Percentiles rank a stretch among this genome's conserved stretches.
phyloP scores from a whole-genome alignment of 1,284 basidiomycete genomes.

The Ustilago cynodontis region DNA sequence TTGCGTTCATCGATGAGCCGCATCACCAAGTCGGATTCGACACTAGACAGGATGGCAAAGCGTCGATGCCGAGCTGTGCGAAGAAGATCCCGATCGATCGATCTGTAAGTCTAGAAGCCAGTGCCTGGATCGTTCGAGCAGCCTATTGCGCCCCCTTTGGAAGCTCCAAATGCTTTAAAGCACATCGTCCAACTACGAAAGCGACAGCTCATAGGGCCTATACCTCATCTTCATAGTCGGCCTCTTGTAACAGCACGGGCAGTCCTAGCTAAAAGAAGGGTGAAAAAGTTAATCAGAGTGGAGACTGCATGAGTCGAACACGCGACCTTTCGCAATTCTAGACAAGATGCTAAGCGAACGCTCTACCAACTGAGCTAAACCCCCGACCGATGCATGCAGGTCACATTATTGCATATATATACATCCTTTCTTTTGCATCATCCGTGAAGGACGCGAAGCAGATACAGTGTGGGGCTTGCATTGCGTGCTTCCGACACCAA shows the following conservation, averaged over 20 bases:
- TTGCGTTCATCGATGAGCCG: not conserved
- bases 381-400: conserved; percentile 26
- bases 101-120: too few relatives aligned
- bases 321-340: conserved; percentile 61
- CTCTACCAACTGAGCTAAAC: conserved; percentile 63
- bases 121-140: too few relatives aligned
- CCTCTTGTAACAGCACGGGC: too few relatives aligned
- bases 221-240: too few relatives aligned
- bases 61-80: not conserved
- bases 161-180: too few relatives aligned
- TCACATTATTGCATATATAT: not conserved
- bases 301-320: conserved; percentile 64
- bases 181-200: too few relatives aligned
- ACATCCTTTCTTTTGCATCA: too few relatives aligned
- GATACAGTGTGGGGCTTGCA: not conserved
- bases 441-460: too few relatives aligned
- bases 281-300: conserved; percentile 23
- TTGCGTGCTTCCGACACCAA: conserved; percentile 24
- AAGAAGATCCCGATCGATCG: not conserved
- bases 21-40: not conserved
- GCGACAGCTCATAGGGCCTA: too few relatives aligned
- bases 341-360: conserved; percentile 58
- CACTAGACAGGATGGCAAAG: not conserved
- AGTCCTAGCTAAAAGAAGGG: too few relatives aligned
- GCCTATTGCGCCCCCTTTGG: too few relatives aligned